Evolutionary conservation across 2,329 filamentous ascomycete genomes (phyloP), one percentile per base, ranked within the genome.

Genomic region (Chalaropsis ovoidea): DNA sequence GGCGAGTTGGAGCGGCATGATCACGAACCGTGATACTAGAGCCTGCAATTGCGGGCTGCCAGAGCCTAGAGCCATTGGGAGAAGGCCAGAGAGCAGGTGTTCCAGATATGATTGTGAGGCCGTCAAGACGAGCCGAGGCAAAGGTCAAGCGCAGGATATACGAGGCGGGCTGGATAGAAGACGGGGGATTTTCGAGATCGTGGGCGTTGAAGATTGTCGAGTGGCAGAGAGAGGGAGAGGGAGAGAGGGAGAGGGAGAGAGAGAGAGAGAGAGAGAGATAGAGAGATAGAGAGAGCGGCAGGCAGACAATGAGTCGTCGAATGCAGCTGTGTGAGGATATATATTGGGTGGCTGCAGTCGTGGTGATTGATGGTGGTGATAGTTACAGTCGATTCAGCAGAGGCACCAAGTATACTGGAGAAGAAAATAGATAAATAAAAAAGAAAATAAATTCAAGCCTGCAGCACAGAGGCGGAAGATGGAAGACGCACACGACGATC

Each of bases 221-320:
- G 47, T 24, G 47, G 19, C 19, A 24, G 24, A 52, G 43, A n/a
- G 8, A 47, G 43, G 43, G 43, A 17, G 15, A 45, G 43, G 17
- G 42, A 45, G 42, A 13, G 17, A n/a, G 43, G 5, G 1, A 19
- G 43, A 8, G 19, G 43, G 43, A 65, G 11, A 62, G 24, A 60
- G 27, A 35, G 56, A 60, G 17, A 8, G 43, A n/a, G 45, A 52
- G 19, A 52, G 7, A 24, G 43, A 65, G 35, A 65, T 27, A 62
- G 24, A 60, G 27, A 35, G 56, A 60, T 47, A 8, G 43, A n/a
- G 45, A 52, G 19, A 52, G 7, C 11, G 47, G 47, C 19, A 52
- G 47, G 47, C 19, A 27, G 24, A 52, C 47, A 52, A 19, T n/a
- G 45, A 35, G 35, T 39, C 1, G 31, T 31, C 2, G 31, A 31